These are phyloP conservation scores for Cladosporium sp. DNA, from an alignment of 2,329 filamentous ascomycete species.

Conservation along the genomic window DNA sequence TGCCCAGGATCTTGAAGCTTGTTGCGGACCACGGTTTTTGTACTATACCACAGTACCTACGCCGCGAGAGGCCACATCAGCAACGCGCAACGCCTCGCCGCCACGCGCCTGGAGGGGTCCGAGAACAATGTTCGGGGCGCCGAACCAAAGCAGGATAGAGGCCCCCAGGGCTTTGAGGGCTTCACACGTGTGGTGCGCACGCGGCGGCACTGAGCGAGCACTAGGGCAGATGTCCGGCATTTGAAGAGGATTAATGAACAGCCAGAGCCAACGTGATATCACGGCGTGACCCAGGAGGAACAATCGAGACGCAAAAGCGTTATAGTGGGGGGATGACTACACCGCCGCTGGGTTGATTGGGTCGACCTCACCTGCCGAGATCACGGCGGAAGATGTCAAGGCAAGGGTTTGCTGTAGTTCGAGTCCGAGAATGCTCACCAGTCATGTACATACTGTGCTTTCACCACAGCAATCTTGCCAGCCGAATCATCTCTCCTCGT, in stretches of 20 bases:
- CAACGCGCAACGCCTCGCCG: background rate
- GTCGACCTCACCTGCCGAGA: constrained; percentile 1
- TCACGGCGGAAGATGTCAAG: background rate
- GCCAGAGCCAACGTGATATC: constrained; percentile 1
- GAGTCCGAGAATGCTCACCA: background rate
- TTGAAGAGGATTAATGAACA: background rate
- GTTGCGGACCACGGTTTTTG: background rate
- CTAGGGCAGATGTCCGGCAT: background rate
- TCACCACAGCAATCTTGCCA: background rate
- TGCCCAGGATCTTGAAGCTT: constrained; percentile 9
- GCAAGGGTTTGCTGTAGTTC: background rate
- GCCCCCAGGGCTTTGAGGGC: background rate
- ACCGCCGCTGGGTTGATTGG: background rate
- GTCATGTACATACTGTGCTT: background rate
- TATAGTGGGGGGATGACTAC: background rate
- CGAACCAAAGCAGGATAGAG: constrained; percentile 5
- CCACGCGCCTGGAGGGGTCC: constrained; percentile 12
- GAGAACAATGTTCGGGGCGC: background rate
- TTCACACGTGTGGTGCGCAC: background rate
- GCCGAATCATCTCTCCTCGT: background rate
- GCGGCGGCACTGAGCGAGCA: background rate
- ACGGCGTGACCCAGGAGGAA: background rate
- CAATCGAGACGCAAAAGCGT: background rate
- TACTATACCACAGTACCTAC: constrained; percentile 13
- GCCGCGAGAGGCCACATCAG: background rate